Percentiles rank a stretch among this genome's conserved stretches.
Conservation (phyloP, 192 early-diverging fungal species). For the Podila epigama region DNA sequence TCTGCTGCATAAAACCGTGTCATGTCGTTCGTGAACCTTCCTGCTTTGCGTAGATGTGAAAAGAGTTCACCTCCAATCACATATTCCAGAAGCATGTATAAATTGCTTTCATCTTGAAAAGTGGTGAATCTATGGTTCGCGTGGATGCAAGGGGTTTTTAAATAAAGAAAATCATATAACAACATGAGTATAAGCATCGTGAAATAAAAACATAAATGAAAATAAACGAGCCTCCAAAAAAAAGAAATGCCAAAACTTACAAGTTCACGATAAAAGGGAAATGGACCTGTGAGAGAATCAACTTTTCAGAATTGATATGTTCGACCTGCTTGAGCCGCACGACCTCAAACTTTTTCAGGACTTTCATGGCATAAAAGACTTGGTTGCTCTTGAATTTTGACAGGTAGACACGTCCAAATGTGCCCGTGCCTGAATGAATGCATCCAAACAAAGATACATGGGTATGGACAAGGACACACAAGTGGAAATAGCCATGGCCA, state of each 20-base stretch:
- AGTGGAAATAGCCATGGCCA: no score
- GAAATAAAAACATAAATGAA: neutral
- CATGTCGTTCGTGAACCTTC: slow-evolving; percentile 85
- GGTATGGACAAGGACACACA: no score
- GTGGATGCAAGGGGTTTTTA: no score
- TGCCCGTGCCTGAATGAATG: slow-evolving; percentile 92
- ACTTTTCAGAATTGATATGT: slow-evolving; percentile 86
- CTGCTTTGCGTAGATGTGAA: slow-evolving; percentile 91
- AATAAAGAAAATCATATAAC: neutral
- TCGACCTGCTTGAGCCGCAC: slow-evolving; percentile 87
- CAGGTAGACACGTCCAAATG: slow-evolving; percentile 95
- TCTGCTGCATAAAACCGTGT: slow-evolving; percentile 95
- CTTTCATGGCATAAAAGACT: slow-evolving; percentile 87
- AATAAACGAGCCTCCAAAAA: neutral
- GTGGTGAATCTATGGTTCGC: slow-evolving; percentile 76
- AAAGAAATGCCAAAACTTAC: slow-evolving; percentile 44
- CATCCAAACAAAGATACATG: neutral
- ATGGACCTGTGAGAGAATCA: slow-evolving; percentile 73
- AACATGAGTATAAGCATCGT: neutral
- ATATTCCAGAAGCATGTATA: slow-evolving; percentile 96
- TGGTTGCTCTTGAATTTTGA: slow-evolving; percentile 72
- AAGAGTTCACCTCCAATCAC: slow-evolving; percentile 98
- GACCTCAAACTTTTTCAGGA: slow-evolving; percentile 83
- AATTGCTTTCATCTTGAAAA: slow-evolving; percentile 93
- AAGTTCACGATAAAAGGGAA: slow-evolving; percentile 87